Percentiles rank a stretch among this genome's conserved stretches.
Evolutionary conservation across 2,329 filamentous ascomycete genomes (phyloP).

Genomic region (Trichoderma oligosporum): DNA sequence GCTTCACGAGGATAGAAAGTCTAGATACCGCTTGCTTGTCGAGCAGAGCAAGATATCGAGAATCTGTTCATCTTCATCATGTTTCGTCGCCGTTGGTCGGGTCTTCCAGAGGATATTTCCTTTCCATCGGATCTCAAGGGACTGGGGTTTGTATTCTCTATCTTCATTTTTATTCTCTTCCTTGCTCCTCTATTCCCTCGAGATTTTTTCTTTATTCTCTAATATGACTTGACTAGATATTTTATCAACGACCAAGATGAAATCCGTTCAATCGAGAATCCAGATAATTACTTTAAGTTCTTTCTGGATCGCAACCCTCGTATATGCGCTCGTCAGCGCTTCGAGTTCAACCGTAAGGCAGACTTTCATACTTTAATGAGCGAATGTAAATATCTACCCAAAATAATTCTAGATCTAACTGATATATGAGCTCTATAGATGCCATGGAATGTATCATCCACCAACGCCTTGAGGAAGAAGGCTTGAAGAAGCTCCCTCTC

Average conservation of each 20-base stretch:
- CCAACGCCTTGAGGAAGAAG: conserved; percentile 57
- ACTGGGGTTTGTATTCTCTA: conserved; percentile 57
- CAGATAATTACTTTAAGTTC: conserved; percentile 69
- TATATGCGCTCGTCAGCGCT: conserved; percentile 71
- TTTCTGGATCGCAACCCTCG: conserved; percentile 69
- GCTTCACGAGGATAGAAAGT: background rate
- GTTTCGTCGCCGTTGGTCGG: conserved; percentile 68
- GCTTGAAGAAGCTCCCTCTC: conserved; percentile 58
- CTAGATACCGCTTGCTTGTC: background rate
- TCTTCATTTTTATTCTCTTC: background rate
- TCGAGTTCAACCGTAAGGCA: conserved; percentile 65
- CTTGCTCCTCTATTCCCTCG: background rate
- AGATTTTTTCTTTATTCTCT: background rate
- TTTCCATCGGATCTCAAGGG: conserved; percentile 63
- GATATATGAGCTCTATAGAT: conserved; percentile 39
- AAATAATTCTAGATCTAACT: background rate
- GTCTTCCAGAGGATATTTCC: conserved; percentile 65
- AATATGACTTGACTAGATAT: conserved; percentile 51
- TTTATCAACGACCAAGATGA: conserved; percentile 74
- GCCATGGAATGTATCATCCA: conserved; percentile 60
- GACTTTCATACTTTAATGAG: no score
- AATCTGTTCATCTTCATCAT: conserved; percentile 36
- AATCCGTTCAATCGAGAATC: conserved; percentile 65
- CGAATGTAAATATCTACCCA: no score
- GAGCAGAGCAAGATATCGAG: background rate